These are phyloP conservation scores for Leccinum olivaceoglutinosum DNA, from an alignment of 1,284 basidiomycete species.

Conservation along the genomic window DNA sequence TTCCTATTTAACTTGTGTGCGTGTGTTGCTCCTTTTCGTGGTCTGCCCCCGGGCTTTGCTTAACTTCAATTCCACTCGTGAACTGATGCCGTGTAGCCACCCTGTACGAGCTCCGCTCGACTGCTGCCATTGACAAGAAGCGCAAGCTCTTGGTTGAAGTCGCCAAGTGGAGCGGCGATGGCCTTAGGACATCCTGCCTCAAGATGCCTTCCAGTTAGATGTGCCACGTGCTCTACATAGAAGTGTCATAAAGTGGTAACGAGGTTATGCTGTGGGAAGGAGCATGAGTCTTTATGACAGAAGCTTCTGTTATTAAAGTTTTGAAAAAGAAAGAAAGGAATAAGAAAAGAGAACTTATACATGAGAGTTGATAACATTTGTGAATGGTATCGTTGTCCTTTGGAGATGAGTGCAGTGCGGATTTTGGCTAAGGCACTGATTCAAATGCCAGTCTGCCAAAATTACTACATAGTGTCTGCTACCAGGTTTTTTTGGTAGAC, in stretches of 20 bases:
- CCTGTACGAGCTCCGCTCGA: constrained; percentile 71
- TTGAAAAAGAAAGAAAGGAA: constrained; percentile 1
- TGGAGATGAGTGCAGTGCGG: not conserved
- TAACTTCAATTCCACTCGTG: not conserved
- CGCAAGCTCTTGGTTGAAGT: constrained; percentile 66
- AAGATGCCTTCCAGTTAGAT: constrained; percentile 63
- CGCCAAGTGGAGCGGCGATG: constrained; percentile 79
- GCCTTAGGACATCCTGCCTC: constrained; percentile 68
- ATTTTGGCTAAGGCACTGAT: not conserved
- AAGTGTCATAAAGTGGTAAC: not conserved
- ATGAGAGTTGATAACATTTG: constrained; percentile 18
- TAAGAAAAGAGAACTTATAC: constrained; percentile 8
- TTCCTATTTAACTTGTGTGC: constrained; percentile 77
- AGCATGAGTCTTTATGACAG: not conserved
- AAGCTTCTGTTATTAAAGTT: constrained; percentile 1
- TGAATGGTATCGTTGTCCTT: constrained; percentile 16
- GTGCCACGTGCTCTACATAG: too few species aligned
- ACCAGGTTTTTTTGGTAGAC: too few species aligned
- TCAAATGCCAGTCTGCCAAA: constrained; percentile 44
- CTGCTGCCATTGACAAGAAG: constrained; percentile 66
- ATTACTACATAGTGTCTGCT: too few species aligned
- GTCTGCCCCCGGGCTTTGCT: not conserved
- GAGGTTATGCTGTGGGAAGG: constrained; percentile 4
- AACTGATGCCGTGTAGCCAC: constrained; percentile 48
- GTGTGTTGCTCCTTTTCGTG: constrained; percentile 22